Evolutionary conservation across 2,329 filamentous ascomycete genomes (phyloP).

Genomic region (Corynespora cassiicola): DNA sequence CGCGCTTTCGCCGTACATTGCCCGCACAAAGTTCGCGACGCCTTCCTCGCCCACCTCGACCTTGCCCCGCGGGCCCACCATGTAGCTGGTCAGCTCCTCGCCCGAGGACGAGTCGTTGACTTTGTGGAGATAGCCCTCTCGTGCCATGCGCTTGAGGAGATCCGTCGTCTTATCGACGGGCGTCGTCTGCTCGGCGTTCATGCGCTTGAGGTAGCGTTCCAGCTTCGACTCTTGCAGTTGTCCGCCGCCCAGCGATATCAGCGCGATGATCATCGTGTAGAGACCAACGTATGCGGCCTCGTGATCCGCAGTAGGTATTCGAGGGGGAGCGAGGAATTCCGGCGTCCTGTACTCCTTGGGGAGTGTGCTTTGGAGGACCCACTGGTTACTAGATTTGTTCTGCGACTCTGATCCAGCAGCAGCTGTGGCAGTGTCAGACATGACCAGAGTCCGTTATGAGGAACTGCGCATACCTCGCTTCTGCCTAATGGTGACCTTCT

Average conservation of each 20-base stretch:
- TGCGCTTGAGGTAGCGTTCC: constrained; percentile 73
- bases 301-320: constrained; percentile 66
- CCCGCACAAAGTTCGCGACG: constrained; percentile 71
- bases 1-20: constrained; percentile 56
- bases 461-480: constrained; percentile 66
- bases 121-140: constrained; percentile 83
- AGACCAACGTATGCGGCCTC: constrained; percentile 84
- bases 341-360: constrained; percentile 70
- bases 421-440: constrained; percentile 42
- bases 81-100: constrained; percentile 80
- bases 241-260: constrained; percentile 77
- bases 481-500: constrained; percentile 82
- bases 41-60: constrained; percentile 82
- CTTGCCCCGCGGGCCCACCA: constrained; percentile 83
- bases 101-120: constrained; percentile 72
- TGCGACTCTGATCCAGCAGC: constrained; percentile 62
- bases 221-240: constrained; percentile 79
- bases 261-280: constrained; percentile 78
- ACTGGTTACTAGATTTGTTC: constrained; percentile 68
- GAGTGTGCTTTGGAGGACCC: constrained; percentile 77
- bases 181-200: constrained; percentile 78
- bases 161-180: constrained; percentile 76
- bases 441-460: background rate
- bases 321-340: constrained; percentile 71
- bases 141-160: constrained; percentile 75